phyloP scores from a whole-genome alignment of 2,329 filamentous ascomycete genomes.

The Rhinocladiella similis region DNA sequence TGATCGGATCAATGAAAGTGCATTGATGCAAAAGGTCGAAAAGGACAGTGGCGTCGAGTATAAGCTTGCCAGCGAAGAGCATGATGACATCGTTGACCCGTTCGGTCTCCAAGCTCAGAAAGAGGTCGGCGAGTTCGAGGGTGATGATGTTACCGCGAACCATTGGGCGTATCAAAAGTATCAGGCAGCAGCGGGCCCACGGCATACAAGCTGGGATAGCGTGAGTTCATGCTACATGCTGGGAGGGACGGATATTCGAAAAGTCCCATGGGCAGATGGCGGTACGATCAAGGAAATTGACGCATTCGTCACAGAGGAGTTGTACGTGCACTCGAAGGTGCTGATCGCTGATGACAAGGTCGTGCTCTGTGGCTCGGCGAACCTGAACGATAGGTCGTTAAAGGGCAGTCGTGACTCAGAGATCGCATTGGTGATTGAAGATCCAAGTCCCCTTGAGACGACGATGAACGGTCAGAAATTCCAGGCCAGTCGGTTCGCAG shows the following conservation, averaged over 20 bases:
- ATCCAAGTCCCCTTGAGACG: slow-evolving; percentile 67
- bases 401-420: slow-evolving; percentile 87
- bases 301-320: slow-evolving; percentile 62
- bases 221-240: slow-evolving; percentile 83
- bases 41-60: slow-evolving; percentile 44
- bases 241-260: slow-evolving; percentile 66
- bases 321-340: slow-evolving; percentile 59
- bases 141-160: background rate
- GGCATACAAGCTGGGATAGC: slow-evolving; percentile 65
- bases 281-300: slow-evolving; percentile 58
- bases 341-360: slow-evolving; percentile 84
- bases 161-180: slow-evolving; percentile 61
- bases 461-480: slow-evolving; percentile 77
- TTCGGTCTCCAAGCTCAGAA: slow-evolving; percentile 25
- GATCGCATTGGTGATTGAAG: slow-evolving; percentile 84
- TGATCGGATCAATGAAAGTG: slow-evolving; percentile 69
- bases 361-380: slow-evolving; percentile 81
- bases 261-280: slow-evolving; percentile 58
- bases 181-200: slow-evolving; percentile 64
- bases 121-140: slow-evolving; percentile 27
- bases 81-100: slow-evolving; percentile 50
- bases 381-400: slow-evolving; percentile 88
- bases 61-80: slow-evolving; percentile 42
- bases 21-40: slow-evolving; percentile 38
- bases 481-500: slow-evolving; percentile 76